A percentile compares a stretch with the other conserved stretches of the same genome.
Conservation (phyloP, 2,329 filamentous ascomycete species). For the Ceratocystiopsis sp. region DNA sequence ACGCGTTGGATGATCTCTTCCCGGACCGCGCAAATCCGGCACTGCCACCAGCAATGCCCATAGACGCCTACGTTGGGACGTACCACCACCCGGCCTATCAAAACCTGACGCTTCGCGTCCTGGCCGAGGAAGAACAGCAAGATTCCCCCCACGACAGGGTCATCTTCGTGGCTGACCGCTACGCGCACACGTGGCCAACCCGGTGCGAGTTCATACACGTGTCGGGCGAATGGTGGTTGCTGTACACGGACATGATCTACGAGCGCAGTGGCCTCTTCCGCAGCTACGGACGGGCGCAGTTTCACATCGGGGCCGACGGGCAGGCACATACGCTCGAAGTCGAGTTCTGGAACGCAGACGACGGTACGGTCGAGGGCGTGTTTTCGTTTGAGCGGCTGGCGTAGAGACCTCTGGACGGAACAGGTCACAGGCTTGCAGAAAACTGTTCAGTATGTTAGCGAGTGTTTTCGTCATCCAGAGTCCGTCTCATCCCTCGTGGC, state of each 20-base stretch:
- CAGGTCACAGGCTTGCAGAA: too few relatives aligned
- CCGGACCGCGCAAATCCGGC: slow-evolving; percentile 19
- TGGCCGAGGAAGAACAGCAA: not conserved
- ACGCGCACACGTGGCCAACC: slow-evolving; percentile 17
- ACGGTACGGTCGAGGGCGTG: slow-evolving; percentile 14
- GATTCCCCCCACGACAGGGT: slow-evolving; percentile 6
- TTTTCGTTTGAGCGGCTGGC: slow-evolving; percentile 15
- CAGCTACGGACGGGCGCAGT: slow-evolving; percentile 17
- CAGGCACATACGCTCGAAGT: slow-evolving; percentile 14
- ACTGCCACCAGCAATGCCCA: slow-evolving; percentile 18
- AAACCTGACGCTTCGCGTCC: slow-evolving; percentile 14
- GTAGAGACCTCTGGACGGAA: not conserved
- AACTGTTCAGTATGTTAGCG: not conserved
- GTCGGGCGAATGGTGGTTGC: slow-evolving; percentile 19
- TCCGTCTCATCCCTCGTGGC: not conserved
- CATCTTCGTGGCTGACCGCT: slow-evolving; percentile 11
- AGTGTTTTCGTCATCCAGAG: not conserved
- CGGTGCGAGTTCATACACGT: slow-evolving; percentile 18
- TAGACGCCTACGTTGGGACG: slow-evolving; percentile 21
- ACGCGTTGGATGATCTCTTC: slow-evolving; percentile 19
- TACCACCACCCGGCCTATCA: slow-evolving; percentile 28
- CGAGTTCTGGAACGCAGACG: slow-evolving; percentile 12
- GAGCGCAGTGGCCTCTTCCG: slow-evolving; percentile 11
- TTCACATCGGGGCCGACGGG: slow-evolving; percentile 15
- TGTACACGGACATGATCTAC: slow-evolving; percentile 14